A percentile compares a stretch with the other conserved stretches of the same genome.
These are phyloP conservation scores for Saksenaea oblongispora DNA, from an alignment of 371 early-diverging fungal species.

Conservation along the genomic window DNA sequence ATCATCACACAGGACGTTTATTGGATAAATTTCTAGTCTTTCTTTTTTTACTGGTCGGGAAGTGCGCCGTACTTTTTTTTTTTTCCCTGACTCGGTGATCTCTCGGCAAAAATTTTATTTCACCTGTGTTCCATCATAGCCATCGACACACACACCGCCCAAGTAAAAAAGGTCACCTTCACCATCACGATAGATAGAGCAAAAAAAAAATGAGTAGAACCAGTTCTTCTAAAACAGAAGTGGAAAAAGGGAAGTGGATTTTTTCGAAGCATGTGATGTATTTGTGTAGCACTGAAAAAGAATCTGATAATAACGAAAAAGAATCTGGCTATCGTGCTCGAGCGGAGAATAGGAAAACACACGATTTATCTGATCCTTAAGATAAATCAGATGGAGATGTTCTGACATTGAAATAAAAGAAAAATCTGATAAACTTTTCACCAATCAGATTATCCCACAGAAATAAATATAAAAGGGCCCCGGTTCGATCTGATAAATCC, in stretches of 20 bases:
- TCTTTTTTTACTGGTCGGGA: neutral
- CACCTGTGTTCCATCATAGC: too few relatives aligned
- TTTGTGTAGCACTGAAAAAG: neutral
- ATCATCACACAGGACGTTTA: neutral
- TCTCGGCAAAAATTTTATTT: neutral
- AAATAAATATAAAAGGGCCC: constrained; percentile 1
- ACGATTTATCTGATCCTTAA: neutral
- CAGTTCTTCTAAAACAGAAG: too few relatives aligned
- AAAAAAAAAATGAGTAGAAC: neutral
- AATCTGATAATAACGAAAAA: neutral
- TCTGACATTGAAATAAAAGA: neutral
- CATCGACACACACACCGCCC: too few relatives aligned
- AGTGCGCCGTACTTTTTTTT: neutral
- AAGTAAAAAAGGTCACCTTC: too few relatives aligned
- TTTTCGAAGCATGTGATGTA: neutral
- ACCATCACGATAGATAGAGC: too few relatives aligned
- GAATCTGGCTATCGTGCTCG: neutral
- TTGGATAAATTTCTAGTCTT: neutral
- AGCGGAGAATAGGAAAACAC: neutral
- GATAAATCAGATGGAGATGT: neutral
- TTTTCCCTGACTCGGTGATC: neutral
- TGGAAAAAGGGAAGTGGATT: neutral
- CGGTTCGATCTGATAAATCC: neutral
- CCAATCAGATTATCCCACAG: neutral
- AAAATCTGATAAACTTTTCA: neutral